phyloP scores from a whole-genome alignment of 495 filamentous ascomycete genomes.

The Copromyces sp. region DNA sequence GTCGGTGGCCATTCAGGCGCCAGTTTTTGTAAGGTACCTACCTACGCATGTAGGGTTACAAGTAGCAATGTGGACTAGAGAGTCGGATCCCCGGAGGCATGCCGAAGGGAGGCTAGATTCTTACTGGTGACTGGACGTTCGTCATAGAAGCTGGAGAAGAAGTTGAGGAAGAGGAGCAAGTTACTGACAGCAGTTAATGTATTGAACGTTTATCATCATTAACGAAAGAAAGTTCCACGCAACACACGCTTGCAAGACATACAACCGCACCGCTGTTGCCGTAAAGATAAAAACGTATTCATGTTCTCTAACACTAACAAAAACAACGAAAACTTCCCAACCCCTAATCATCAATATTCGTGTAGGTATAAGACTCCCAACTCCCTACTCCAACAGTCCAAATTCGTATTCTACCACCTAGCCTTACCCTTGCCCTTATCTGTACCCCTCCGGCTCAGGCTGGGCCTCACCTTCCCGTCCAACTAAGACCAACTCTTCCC shows the following conservation, averaged over 20 bases:
- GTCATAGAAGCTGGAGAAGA: no score
- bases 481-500: background rate
- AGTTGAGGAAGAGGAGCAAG: no score
- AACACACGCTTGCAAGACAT: background rate
- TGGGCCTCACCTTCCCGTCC: background rate
- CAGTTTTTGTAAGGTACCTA: no score
- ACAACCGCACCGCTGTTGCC: background rate
- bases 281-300: background rate
- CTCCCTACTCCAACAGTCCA: background rate
- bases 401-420: background rate
- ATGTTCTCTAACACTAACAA: background rate
- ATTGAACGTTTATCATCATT: no score
- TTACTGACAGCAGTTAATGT: no score
- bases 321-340: background rate
- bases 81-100: no score
- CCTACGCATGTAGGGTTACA: no score
- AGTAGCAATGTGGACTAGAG: no score
- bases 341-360: background rate
- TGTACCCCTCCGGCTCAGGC: background rate
- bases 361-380: background rate
- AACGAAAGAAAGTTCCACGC: no score
- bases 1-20: no score
- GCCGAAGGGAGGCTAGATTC: no score
- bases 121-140: no score
- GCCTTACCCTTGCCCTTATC: background rate